Evolutionary conservation across 352 stramenopile species (phyloP), one percentile per base, ranked within the genome.

Genomic region (Phytophthora macrochlamydospora): DNA sequence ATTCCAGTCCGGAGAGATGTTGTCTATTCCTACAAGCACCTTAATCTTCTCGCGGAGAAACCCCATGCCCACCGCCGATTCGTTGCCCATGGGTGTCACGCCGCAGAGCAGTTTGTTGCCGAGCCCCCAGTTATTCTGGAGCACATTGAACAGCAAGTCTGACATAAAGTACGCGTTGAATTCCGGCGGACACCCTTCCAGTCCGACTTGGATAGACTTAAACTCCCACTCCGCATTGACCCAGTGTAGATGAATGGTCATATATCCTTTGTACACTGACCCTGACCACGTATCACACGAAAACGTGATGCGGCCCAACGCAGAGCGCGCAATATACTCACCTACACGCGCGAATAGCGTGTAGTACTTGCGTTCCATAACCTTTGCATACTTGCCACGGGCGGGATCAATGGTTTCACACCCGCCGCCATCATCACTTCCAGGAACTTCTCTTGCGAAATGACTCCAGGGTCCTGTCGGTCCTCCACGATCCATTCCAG

Each of bases 151-250:
- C 30, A 93, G 68, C 69, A 93, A 67, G 52, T 93, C 84, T 56
- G 84, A 88, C 68, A 93, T 79, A 59, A 91, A 91, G 65, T 91
- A 93, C 14, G 82, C 76, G 56, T 81, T 91, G 61, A 86, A 89
- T 31, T 91, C 83, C 31, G 72, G 61, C 31, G 84, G 81, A 56
- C 79, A 93, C 13, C 81, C 77, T 75, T 93, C 84, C 7, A 93
- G 73, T 1, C 82, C 84, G 46, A 93, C 73, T 63, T 93, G 84
- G 51, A 93, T 87, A 24, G 80, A 83, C 73, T 93, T 93, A 78
- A 84, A 89, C 63, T 93, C 84, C 84, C 84, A 93, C n/a, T 93
- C 84, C 6, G 84, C 82, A 67, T 93, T 93, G 73, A 93, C 88
- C 84, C 84, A 93, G 63, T 93, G 81, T 63, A 93, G 56, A 62